These are phyloP conservation scores for Oryza rufipogon DNA, from an alignment of 176 grass and related monocot genomes.

Conservation along the genomic window DNA sequence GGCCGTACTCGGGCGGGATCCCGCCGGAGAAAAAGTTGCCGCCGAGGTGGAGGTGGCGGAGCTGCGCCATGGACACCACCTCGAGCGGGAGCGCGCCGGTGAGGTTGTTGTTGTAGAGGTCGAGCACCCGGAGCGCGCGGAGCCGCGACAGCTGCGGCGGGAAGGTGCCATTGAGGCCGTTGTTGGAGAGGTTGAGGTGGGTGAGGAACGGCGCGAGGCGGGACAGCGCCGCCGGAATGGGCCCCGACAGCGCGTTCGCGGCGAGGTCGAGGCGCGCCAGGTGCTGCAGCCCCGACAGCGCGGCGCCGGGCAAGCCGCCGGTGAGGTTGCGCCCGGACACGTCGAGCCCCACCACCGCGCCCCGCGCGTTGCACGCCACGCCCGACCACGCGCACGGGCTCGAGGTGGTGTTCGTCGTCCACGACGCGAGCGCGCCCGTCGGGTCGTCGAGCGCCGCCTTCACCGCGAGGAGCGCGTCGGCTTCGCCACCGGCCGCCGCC, in stretches of 20 bases:
- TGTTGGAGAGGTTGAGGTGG: slow-evolving; percentile 91
- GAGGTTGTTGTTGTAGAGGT: slow-evolving; percentile 92
- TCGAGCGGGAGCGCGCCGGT: slow-evolving; percentile 57
- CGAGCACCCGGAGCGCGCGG: slow-evolving; percentile 59
- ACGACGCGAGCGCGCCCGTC: slow-evolving; percentile 50
- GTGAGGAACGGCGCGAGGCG: slow-evolving; percentile 45
- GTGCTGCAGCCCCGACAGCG: slow-evolving; percentile 33
- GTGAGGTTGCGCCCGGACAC: slow-evolving; percentile 78
- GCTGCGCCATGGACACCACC: slow-evolving; percentile 40
- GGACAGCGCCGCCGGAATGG: slow-evolving; percentile 55
- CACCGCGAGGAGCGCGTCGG: slow-evolving; percentile 55
- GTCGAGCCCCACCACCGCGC: slow-evolving; percentile 62
- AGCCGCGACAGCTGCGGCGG: slow-evolving; percentile 47
- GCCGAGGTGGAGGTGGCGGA: slow-evolving; percentile 78
- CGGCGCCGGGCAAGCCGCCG: slow-evolving; percentile 43
- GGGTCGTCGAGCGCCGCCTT: slow-evolving; percentile 68
- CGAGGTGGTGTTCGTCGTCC: not conserved
- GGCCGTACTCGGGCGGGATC: slow-evolving; percentile 67
- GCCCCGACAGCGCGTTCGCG: slow-evolving; percentile 52
- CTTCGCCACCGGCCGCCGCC: slow-evolving; percentile 34
- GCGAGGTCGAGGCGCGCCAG: slow-evolving; percentile 57
- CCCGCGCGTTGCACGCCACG: slow-evolving; percentile 57
- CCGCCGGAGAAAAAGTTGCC: slow-evolving; percentile 83
- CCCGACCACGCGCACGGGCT: slow-evolving; percentile 52
- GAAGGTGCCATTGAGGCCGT: slow-evolving; percentile 66